Percentiles rank a stretch among this genome's conserved stretches.
Evolutionary conservation across 768 basidiomycete species (phyloP).

Genomic region (Suillus luteus): DNA sequence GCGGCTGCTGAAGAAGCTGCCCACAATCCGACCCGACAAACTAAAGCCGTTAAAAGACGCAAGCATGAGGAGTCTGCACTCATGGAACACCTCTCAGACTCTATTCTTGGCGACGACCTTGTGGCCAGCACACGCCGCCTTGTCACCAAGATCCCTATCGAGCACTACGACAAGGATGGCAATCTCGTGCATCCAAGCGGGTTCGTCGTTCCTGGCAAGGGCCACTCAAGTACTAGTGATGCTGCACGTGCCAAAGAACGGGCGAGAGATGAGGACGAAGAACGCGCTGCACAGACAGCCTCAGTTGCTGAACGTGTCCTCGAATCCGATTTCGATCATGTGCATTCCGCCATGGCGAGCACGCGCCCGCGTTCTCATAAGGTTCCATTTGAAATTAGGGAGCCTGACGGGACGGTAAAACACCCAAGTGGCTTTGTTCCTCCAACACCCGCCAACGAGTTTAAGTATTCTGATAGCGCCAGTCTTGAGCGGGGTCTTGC

Average conservation of each 20-base stretch:
- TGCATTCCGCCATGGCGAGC: conserved; percentile 23
- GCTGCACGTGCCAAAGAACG: conserved; percentile 28
- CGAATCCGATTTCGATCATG: conserved; percentile 31
- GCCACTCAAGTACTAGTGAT: conserved; percentile 27
- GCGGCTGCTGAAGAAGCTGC: conserved; percentile 1
- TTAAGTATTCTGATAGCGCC: conserved; percentile 24
- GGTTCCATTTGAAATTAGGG: conserved; percentile 44
- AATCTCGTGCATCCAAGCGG: conserved; percentile 29
- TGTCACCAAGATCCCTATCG: conserved; percentile 30
- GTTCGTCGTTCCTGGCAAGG: conserved; percentile 33
- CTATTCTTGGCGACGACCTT: conserved; percentile 26
- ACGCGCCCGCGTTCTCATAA: conserved; percentile 34
- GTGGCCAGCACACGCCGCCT: conserved; percentile 32
- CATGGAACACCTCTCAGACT: conserved; percentile 26
- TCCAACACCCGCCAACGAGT: conserved; percentile 42
- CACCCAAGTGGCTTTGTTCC: conserved; percentile 48
- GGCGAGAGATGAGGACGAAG: conserved; percentile 24
- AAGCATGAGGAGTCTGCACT: conserved; percentile 20
- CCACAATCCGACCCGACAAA: conserved; percentile 14
- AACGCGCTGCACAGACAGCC: conserved; percentile 29
- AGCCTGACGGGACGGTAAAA: conserved; percentile 39
- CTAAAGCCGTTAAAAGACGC: background rate
- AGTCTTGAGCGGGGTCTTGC: conserved; percentile 23
- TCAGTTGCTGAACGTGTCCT: conserved; percentile 35
- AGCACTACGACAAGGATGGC: conserved; percentile 23